Percentiles rank a stretch among this genome's conserved stretches.
Conservation (phyloP, 78 protist genomes). For the Dictyostelium intermedium region DNA sequence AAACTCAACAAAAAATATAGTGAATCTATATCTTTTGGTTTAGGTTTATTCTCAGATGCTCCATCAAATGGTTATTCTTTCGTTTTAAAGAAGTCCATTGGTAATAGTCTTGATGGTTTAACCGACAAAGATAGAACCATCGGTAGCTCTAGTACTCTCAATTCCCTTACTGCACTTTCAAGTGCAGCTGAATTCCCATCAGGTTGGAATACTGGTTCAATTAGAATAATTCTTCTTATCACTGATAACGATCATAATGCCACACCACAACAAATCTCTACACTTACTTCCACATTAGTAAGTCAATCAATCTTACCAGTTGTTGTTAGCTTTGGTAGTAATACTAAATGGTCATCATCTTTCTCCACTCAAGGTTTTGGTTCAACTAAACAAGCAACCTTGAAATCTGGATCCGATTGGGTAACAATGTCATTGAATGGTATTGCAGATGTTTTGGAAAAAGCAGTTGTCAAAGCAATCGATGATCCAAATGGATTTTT, state of each 20-base stretch:
- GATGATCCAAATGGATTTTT: neutral
- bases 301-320: constrained; percentile 8
- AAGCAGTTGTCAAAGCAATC: neutral
- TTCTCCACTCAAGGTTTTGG: constrained; percentile 3
- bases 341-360: neutral
- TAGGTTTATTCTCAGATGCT: constrained; percentile 50
- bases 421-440: neutral
- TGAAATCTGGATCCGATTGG: neutral
- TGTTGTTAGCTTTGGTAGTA: neutral
- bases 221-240: neutral
- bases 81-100: neutral
- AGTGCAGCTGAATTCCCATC: constrained; percentile 14
- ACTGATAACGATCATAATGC: constrained; percentile 36
- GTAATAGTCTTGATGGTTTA: neutral
- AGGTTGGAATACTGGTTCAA: constrained; percentile 37
- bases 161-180: neutral
- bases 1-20: neutral
- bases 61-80: neutral
- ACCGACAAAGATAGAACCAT: neutral
- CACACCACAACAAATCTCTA: neutral
- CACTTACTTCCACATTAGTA: neutral
- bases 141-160: neutral
- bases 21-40: neutral
- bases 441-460: neutral
- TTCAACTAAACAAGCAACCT: neutral